These are phyloP conservation scores for Chiua virens DNA, from an alignment of 768 basidiomycete species.

Conservation along the genomic window DNA sequence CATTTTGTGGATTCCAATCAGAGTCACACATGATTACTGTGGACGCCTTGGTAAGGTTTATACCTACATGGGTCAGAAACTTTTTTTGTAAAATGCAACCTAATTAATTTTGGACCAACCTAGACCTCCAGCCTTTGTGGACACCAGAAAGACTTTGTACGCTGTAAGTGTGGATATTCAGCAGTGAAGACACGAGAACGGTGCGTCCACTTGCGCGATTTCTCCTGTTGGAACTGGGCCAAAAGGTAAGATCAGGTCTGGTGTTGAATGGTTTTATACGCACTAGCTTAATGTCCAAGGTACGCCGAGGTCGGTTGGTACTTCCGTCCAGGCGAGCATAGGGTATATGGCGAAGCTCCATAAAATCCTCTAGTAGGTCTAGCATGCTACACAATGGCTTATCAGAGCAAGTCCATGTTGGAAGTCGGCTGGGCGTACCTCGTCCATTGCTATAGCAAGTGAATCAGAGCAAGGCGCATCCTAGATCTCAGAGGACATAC, in stretches of 20 bases:
- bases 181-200: neutral
- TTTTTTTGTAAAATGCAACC: neutral
- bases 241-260: slow-evolving; percentile 1
- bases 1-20: slow-evolving; percentile 73
- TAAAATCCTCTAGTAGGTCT: slow-evolving; percentile 66
- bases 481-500: slow-evolving; percentile 16
- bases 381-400: slow-evolving; percentile 50
- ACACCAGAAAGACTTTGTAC: slow-evolving; percentile 67
- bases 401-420: neutral
- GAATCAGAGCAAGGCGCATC: slow-evolving; percentile 4
- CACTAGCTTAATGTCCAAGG: slow-evolving; percentile 57
- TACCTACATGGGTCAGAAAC: slow-evolving; percentile 45
- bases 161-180: slow-evolving; percentile 33
- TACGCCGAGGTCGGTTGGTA: slow-evolving; percentile 52
- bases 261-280: slow-evolving; percentile 8
- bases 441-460: slow-evolving; percentile 56
- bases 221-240: slow-evolving; percentile 55
- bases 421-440: slow-evolving; percentile 29
- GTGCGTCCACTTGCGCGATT: slow-evolving; percentile 44
- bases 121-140: slow-evolving; percentile 70
- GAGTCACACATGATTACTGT: slow-evolving; percentile 80
- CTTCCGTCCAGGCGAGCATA: slow-evolving; percentile 63
- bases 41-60: slow-evolving; percentile 81
- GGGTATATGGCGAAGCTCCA: slow-evolving; percentile 55
- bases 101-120: slow-evolving; percentile 39